phyloP scores from a whole-genome alignment of 2,329 filamentous ascomycete genomes.

The Balansia obtecta region DNA sequence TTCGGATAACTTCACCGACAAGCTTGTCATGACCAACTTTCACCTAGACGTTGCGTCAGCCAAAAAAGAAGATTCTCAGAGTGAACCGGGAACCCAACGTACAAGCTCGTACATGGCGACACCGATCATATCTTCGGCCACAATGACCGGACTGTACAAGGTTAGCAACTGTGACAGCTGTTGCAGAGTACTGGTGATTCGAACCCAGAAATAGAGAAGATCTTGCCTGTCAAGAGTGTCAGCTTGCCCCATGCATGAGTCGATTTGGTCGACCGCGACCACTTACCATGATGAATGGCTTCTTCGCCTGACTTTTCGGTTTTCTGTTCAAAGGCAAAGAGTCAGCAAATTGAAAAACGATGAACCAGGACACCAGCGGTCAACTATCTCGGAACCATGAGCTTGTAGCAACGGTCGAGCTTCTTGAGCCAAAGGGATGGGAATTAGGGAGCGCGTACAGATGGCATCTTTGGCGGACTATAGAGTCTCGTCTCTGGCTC shows the following conservation, averaged over 20 bases:
- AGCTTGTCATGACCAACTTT: constrained; percentile 85
- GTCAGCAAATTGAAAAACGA: constrained; percentile 12
- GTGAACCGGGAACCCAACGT: constrained; percentile 21
- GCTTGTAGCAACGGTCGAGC: constrained; percentile 6
- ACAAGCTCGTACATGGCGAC: constrained; percentile 99
- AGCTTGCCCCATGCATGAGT: constrained; percentile 6
- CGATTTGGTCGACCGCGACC: background rate
- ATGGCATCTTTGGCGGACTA: constrained; percentile 37
- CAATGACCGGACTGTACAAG: constrained; percentile 64
- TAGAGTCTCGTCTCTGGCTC: constrained; percentile 16
- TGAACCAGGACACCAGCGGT: constrained; percentile 9
- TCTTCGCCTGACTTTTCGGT: constrained; percentile 25
- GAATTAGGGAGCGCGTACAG: constrained; percentile 29
- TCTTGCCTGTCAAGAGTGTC: constrained; percentile 35
- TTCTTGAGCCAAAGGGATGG: constrained; percentile 5
- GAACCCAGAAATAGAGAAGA: constrained; percentile 51
- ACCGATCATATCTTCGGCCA: constrained; percentile 97
- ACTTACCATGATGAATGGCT: constrained; percentile 27
- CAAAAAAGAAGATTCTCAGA: background rate
- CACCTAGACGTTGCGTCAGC: constrained; percentile 41
- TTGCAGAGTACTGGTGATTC: constrained; percentile 10
- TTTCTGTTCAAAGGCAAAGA: constrained; percentile 14
- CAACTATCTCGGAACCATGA: constrained; percentile 9
- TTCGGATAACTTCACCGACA: constrained; percentile 95
- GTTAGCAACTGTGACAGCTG: constrained; percentile 10